phyloP scores from a whole-genome alignment of 1,284 basidiomycete genomes.

The Hymenochaete sp. region DNA sequence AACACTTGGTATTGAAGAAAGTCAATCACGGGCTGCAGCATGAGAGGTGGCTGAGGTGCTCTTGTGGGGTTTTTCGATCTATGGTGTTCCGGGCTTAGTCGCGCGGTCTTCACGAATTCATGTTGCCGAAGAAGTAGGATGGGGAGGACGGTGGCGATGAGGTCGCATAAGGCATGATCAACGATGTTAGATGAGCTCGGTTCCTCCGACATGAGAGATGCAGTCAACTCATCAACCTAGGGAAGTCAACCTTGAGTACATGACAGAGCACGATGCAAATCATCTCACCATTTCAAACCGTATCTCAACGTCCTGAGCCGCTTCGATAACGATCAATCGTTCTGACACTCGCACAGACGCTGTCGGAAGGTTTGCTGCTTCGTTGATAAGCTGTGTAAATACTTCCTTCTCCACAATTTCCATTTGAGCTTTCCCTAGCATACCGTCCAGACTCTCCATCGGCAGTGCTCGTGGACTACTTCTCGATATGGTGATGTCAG shows the following conservation, averaged over 20 bases:
- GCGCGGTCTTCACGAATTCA: constrained; percentile 38
- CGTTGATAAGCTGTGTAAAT: constrained; percentile 59
- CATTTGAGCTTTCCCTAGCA: constrained; percentile 50
- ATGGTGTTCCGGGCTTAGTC: constrained; percentile 26
- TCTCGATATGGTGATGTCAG: constrained; percentile 28
- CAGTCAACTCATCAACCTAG: constrained; percentile 28
- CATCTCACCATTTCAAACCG: constrained; percentile 53
- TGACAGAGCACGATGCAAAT: constrained; percentile 10
- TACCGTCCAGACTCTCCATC: constrained; percentile 36
- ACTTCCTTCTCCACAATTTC: constrained; percentile 74
- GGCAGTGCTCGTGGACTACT: constrained; percentile 32
- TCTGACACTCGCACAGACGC: constrained; percentile 69
- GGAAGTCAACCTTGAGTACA: constrained; percentile 12
- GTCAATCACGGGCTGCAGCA: constrained; percentile 63
- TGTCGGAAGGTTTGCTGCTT: constrained; percentile 62
- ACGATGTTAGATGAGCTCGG: constrained; percentile 17
- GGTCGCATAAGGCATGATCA: constrained; percentile 48
- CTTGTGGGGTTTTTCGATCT: constrained; percentile 18
- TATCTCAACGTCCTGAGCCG: constrained; percentile 58
- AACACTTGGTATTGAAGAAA: constrained; percentile 69
- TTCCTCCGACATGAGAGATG: constrained; percentile 5
- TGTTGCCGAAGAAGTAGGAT: constrained; percentile 61
- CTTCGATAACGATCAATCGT: constrained; percentile 62
- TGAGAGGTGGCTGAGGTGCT: constrained; percentile 26
- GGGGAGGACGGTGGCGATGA: constrained; percentile 58